Base-by-base conservation (phyloP, 306 rosid genomes). In the Fragaria vesca region DNA sequence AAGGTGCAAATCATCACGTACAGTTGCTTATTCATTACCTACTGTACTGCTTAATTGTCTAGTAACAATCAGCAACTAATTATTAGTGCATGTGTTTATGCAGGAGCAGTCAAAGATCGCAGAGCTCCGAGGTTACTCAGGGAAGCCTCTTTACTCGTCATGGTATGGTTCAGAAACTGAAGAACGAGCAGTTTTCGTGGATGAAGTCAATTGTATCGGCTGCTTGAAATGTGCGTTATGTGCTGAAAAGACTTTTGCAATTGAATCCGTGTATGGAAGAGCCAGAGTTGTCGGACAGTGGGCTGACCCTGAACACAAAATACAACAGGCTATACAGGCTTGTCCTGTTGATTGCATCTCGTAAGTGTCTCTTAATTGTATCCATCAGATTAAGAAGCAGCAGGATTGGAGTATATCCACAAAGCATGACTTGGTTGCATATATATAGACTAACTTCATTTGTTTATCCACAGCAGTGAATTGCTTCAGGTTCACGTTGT, bases 311-410 rank as follows among this genome's bases (percentile, higher is more conserved):
- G 91, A 88, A 82, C 45, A 77, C 24, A 90, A 87, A 85, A 90
- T 90, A 66, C 89, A 83, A 36, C 92, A 86, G 75, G 98, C 97
- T 16, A 89, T 94, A 7, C 88, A 85, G 74, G 74, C 89, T 52
- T 94, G 98, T 75, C 98, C 98, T 63, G 97, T 94, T 76, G 96
- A 94, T 78, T 94, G 97, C 94, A 94, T 94, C 80, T 92, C 93
- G 98, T 94, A 83, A 90, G 97, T 85, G 30, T 46, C 71, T 32
- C 47, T 48, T 48, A 3, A 26, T 7, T n/a, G 28, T n/a, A 55
- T 20, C 26, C 62, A 55, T 57, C 5, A 21, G 24, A 57, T 21
- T 21, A 60, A 60, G 36, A 26, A 60, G 17, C 17, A 26, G 18
- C 36, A 60, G 63, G 30, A 20, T 55, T n/a, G 8, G 61, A 55